A percentile compares a stretch with the other conserved stretches of the same genome.
Conservation (phyloP, 495 filamentous ascomycete genomes). For the Neurospora sp. region DNA sequence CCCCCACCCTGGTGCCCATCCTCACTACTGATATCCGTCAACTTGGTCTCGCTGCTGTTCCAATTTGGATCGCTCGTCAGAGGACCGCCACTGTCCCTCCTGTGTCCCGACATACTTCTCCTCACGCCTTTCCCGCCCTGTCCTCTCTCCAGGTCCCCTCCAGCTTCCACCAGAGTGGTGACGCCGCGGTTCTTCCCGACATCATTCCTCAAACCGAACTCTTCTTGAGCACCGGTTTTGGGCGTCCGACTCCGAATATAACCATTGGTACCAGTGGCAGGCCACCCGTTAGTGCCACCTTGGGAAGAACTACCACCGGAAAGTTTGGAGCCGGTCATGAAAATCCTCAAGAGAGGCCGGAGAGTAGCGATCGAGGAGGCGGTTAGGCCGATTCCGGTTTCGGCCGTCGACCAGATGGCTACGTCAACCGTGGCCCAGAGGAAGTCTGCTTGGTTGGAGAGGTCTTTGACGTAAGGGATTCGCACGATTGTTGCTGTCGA, state of each 20-base stretch:
- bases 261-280: constrained; percentile 21
- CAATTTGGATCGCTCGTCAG: background rate
- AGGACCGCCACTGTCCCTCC: background rate
- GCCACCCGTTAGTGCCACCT: background rate
- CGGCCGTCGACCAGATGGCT: constrained; percentile 26
- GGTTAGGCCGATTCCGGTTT: constrained; percentile 24
- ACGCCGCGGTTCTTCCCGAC: background rate
- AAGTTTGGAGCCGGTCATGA: background rate
- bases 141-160: background rate
- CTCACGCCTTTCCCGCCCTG: background rate
- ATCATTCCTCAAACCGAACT: background rate
- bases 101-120: background rate
- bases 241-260: constrained; percentile 35
- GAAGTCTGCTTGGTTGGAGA: constrained; percentile 18
- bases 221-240: background rate
- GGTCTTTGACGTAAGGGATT: constrained; percentile 13
- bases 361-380: constrained; percentile 25
- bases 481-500: constrained; percentile 20
- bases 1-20: background rate
- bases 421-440: constrained; percentile 19
- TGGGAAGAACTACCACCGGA: background rate
- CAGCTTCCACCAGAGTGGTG: background rate
- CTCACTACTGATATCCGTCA: background rate
- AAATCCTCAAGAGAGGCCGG: constrained; percentile 10
- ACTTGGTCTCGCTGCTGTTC: background rate